Conservation (phyloP, 2,329 filamentous ascomycete species). For the Pestalotiopsis sp. region DNA sequence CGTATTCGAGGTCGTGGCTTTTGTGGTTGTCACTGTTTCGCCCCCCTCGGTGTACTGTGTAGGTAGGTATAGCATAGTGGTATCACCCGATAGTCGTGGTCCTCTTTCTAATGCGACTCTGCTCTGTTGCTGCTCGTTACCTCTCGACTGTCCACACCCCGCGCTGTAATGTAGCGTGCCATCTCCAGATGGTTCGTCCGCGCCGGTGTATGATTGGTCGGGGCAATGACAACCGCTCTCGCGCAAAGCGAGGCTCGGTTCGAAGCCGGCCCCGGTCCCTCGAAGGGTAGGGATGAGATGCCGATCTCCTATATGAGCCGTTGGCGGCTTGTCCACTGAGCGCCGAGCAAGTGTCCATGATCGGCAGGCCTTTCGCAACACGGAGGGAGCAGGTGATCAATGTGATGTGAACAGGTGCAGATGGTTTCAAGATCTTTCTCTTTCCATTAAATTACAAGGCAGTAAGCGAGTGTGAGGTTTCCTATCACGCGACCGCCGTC, state of each 20-base stretch:
- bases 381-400: not conserved
- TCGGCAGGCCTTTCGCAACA: not conserved
- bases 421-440: slow-evolving; percentile 11
- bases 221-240: not conserved
- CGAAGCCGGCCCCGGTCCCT: slow-evolving; percentile 8
- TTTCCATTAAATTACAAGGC: slow-evolving; percentile 19
- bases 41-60: not conserved
- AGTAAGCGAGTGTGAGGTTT: slow-evolving; percentile 19
- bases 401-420: not conserved
- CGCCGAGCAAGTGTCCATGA: not conserved
- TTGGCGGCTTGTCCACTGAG: not conserved
- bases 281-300: slow-evolving; percentile 3
- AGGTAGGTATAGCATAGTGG: not conserved
- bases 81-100: not conserved
- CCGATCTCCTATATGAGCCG: slow-evolving; percentile 8
- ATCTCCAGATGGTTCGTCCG: not conserved
- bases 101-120: not conserved
- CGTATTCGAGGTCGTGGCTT: not conserved
- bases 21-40: not conserved
- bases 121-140: not conserved
- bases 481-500: slow-evolving; percentile 12
- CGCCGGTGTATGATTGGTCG: not conserved
- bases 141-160: not conserved
- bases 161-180: not conserved
- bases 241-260: slow-evolving; percentile 8